Percentiles rank a stretch among this genome's conserved stretches.
Conservation (phyloP, 2,329 filamentous ascomycete species). For the Fusarium floridanum region DNA sequence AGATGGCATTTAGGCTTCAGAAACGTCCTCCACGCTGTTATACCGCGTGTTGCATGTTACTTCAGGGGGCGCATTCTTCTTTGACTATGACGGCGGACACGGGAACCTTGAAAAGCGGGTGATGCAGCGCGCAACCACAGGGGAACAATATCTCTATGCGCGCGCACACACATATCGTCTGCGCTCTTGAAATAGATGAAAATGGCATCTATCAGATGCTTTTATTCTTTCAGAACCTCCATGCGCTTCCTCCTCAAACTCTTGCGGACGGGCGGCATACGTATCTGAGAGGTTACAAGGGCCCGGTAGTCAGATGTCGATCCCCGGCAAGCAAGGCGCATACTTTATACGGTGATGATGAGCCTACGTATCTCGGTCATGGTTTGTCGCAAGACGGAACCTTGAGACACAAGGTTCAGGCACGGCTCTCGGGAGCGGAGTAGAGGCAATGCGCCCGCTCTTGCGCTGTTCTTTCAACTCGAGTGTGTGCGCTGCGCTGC, state of each 20-base stretch:
- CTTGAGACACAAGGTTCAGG: slow-evolving; percentile 20
- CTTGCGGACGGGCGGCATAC: slow-evolving; percentile 27
- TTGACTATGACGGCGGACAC: slow-evolving; percentile 15
- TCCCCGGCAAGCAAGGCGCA: slow-evolving; percentile 40
- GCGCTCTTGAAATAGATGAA: neutral
- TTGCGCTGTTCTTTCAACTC: neutral
- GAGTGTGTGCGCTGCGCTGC: neutral
- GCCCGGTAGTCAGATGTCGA: slow-evolving; percentile 38
- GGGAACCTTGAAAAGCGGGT: slow-evolving; percentile 41
- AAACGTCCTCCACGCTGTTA: slow-evolving; percentile 6
- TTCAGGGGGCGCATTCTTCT: slow-evolving; percentile 36
- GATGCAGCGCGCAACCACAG: slow-evolving; percentile 26
- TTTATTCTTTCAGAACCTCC: slow-evolving; percentile 4
- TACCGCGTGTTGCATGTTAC: slow-evolving; percentile 12
- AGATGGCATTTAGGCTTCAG: slow-evolving; percentile 10
- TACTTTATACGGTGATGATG: slow-evolving; percentile 39
- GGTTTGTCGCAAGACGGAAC: slow-evolving; percentile 32
- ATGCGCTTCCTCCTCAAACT: slow-evolving; percentile 25
- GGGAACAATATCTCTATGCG: slow-evolving; percentile 14
- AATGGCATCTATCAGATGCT: neutral
- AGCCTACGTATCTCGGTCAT: slow-evolving; percentile 35
- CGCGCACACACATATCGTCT: slow-evolving; percentile 17
- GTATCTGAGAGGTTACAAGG: slow-evolving; percentile 38
- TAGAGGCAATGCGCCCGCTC: slow-evolving; percentile 28
- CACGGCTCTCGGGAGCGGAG: slow-evolving; percentile 15